A percentile compares a stretch with the other conserved stretches of the same genome.
Evolutionary conservation across 116 monocot species (phyloP).

Genomic region (Cymodocea nodosa): DNA sequence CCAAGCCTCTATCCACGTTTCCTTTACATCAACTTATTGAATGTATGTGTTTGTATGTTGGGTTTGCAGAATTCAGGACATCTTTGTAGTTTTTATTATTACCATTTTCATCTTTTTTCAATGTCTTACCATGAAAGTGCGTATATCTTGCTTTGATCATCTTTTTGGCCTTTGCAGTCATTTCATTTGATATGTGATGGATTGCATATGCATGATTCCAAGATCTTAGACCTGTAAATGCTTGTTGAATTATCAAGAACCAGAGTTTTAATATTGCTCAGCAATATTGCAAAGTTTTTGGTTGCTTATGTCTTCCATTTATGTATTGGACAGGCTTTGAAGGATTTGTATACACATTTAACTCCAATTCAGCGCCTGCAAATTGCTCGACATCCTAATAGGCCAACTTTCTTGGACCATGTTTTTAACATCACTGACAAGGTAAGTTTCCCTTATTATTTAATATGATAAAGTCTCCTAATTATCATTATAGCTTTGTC

Average conservation of each 20-base stretch:
- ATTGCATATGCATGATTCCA: neutral
- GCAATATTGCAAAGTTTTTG: neutral
- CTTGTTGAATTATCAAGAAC: neutral
- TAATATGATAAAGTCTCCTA: neutral
- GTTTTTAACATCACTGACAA: conserved; percentile 55
- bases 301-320: neutral
- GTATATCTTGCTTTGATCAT: no score
- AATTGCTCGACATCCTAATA: conserved; percentile 66
- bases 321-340: conserved; percentile 35
- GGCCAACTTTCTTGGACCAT: conserved; percentile 65
- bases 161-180: no score
- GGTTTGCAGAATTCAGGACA: no score
- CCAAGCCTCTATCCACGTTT: no score
- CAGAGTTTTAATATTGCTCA: neutral
- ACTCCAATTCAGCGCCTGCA: conserved; percentile 55
- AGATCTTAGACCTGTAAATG: neutral
- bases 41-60: no score
- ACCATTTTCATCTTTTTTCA: no score
- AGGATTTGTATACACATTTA: conserved; percentile 50
- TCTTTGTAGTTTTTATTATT: no score
- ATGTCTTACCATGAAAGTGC: no score
- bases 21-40: no score
- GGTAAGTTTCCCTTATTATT: conserved; percentile 17
- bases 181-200: no score
- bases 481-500: neutral